These are phyloP conservation scores for Podaxis rugospora DNA, from an alignment of 768 basidiomycete genomes.

Conservation along the genomic window DNA sequence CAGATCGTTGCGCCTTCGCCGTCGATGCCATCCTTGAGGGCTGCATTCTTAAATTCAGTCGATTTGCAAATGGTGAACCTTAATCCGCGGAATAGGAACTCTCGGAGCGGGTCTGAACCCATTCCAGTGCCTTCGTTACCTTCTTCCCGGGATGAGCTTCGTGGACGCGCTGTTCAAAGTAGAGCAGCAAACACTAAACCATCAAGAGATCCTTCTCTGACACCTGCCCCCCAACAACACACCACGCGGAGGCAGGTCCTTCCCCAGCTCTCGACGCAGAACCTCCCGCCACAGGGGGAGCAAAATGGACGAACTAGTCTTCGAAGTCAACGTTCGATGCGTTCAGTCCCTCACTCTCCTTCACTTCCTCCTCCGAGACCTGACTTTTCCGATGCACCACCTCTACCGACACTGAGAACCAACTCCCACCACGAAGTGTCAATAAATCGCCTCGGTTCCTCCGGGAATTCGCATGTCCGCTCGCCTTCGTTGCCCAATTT, in stretches of 20 bases:
- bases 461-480: neutral
- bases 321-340: neutral
- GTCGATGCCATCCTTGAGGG: neutral
- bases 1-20: neutral
- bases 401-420: neutral
- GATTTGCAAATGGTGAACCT: too few relatives aligned
- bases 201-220: neutral
- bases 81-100: neutral
- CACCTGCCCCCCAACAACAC: neutral
- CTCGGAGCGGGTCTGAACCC: neutral
- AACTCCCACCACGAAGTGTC: neutral
- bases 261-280: neutral
- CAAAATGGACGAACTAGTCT: neutral
- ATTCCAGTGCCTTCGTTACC: neutral
- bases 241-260: neutral
- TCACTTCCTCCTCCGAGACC: slow-evolving; percentile 1
- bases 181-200: neutral
- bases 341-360: slow-evolving; percentile 1
- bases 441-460: neutral
- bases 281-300: neutral
- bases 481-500: slow-evolving; percentile 5
- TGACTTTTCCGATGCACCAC: neutral
- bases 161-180: neutral
- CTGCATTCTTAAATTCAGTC: neutral
- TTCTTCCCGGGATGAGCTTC: neutral